phyloP scores from a whole-genome alignment of 1,139 yeast species.

The Entelexis sorbosivorans region DNA sequence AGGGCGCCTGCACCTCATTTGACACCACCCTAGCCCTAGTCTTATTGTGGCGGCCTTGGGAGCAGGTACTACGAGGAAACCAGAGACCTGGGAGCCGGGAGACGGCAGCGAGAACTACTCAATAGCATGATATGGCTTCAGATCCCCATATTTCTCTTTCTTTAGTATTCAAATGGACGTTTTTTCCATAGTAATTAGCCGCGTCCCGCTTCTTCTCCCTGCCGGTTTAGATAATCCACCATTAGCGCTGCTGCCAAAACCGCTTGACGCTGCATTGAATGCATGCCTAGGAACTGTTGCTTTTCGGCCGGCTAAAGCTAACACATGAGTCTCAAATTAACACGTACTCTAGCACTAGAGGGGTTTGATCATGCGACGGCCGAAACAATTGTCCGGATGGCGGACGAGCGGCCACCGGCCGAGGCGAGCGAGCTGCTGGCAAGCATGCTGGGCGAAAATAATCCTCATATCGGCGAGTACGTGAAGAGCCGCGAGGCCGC shows the following conservation, averaged over 20 bases:
- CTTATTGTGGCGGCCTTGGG: neutral
- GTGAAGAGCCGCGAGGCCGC: conserved; percentile 10
- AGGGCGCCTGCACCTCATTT: neutral
- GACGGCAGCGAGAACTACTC: no score
- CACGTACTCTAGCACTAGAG: conserved; percentile 14
- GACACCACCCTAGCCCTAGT: neutral
- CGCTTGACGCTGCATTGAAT: neutral
- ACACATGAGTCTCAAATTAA: conserved; percentile 8
- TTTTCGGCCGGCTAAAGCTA: neutral
- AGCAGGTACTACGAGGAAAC: no score
- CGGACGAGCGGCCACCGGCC: conserved; percentile 15
- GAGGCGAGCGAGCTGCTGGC: conserved; percentile 21
- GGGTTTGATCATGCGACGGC: conserved; percentile 24
- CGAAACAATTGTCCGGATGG: conserved; percentile 19
- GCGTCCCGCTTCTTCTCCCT: no score
- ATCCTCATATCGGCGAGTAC: conserved; percentile 15
- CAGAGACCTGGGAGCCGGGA: no score
- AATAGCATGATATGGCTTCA: no score
- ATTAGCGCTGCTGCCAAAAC: neutral
- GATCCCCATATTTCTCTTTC: no score
- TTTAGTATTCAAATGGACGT: no score
- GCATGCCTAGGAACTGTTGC: neutral
- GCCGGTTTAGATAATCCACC: neutral
- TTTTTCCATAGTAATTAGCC: no score
- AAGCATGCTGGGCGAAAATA: conserved; percentile 17